Conservation (phyloP, 257 asterid species). For the Solanum gandarillasii region DNA sequence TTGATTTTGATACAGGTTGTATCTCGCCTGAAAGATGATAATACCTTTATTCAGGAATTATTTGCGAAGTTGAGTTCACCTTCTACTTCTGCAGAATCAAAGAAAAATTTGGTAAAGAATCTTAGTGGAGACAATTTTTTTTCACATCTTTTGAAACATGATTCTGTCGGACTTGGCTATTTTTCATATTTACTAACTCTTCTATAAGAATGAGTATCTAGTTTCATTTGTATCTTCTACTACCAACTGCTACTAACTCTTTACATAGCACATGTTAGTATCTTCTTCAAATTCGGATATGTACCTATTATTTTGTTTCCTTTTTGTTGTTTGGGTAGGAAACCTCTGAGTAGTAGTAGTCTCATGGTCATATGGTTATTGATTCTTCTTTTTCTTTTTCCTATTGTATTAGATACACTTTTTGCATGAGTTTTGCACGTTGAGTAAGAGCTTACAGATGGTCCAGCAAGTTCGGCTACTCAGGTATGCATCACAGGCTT, state of each 20-base stretch:
- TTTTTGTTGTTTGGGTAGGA: neutral
- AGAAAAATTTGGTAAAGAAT: conserved; percentile 55
- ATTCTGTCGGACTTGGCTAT: neutral
- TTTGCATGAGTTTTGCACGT: conserved; percentile 82
- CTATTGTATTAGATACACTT: conserved; percentile 45
- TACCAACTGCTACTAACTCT: neutral
- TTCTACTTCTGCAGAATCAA: conserved; percentile 49
- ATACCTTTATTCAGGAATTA: conserved; percentile 67
- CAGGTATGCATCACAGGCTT: conserved; percentile 32
- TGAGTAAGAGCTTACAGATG: conserved; percentile 92
- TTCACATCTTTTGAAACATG: neutral
- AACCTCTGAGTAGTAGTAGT: neutral
- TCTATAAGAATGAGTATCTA: neutral
- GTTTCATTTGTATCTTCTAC: neutral
- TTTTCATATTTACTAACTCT: neutral
- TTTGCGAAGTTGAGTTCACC: conserved; percentile 75
- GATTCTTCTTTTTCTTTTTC: neutral
- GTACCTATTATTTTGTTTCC: neutral
- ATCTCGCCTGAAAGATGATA: conserved; percentile 79
- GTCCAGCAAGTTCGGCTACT: conserved; percentile 80
- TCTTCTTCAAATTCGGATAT: neutral
- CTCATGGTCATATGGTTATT: neutral
- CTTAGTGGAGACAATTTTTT: neutral
- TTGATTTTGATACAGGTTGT: conserved; percentile 48
- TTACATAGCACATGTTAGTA: neutral